Conservation (phyloP, 78 protist species). For the Neovahlkampfia damariscottae region DNA sequence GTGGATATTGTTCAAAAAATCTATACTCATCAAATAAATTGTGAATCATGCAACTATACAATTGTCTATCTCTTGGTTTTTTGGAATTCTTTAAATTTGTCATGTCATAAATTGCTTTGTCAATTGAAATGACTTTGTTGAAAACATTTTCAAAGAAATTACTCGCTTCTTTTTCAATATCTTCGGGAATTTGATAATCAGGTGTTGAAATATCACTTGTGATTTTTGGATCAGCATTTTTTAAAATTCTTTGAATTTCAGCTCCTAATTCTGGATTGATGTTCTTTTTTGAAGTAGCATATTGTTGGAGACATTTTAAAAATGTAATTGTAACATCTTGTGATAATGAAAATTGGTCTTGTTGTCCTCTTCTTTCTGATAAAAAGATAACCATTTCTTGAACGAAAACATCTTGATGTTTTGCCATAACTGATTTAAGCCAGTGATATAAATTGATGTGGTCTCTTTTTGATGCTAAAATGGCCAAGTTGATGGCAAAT, state of each 20-base stretch:
- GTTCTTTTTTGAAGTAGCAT: not conserved
- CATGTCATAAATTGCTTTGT: not conserved
- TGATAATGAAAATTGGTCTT: not conserved
- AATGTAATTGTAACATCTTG: not conserved
- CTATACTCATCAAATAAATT: conserved; percentile 86
- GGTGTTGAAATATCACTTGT: not conserved
- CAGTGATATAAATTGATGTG: conserved; percentile 56
- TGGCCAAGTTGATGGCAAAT: conserved; percentile 67
- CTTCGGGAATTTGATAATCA: not conserved
- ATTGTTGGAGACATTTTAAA: not conserved
- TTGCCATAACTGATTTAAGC: conserved; percentile 37
- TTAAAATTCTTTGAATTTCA: not conserved
- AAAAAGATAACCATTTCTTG: not conserved
- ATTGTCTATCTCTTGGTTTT: conserved; percentile 27
- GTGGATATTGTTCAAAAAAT: conserved; percentile 77
- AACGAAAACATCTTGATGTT: not conserved
- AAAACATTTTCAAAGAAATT: conserved; percentile 57
- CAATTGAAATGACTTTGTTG: conserved; percentile 31
- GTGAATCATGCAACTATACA: conserved; percentile 76
- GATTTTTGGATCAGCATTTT: not conserved
- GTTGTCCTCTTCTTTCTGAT: not conserved
- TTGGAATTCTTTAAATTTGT: not conserved
- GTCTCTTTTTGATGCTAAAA: conserved; percentile 62
- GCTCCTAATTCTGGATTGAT: not conserved
- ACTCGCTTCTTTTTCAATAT: conserved; percentile 72